These are phyloP conservation scores for Colletotrichum simmondsii DNA, from an alignment of 2,329 filamentous ascomycete genomes.

Conservation along the genomic window DNA sequence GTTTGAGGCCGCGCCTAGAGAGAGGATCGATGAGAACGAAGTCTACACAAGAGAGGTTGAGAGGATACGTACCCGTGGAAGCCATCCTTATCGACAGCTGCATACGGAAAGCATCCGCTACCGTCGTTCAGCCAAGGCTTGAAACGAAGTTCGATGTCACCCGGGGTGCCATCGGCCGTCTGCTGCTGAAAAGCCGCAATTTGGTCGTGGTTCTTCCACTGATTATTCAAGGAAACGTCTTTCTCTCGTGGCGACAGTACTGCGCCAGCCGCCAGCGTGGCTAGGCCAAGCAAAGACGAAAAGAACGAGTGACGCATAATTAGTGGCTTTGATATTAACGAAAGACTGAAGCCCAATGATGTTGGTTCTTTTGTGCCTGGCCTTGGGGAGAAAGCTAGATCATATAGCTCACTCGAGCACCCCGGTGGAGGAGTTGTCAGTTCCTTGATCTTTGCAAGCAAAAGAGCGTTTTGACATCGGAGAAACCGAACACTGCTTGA, in stretches of 20 bases:
- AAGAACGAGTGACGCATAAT: neutral
- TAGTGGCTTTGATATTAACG: neutral
- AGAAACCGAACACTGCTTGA: neutral
- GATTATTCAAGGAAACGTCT: neutral
- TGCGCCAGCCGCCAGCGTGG: neutral
- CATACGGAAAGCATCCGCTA: neutral
- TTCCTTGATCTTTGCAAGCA: neutral
- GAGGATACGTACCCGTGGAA: neutral
- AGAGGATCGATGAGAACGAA: neutral
- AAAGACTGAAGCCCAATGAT: neutral
- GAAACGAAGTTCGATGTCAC: neutral
- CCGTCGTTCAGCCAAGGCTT: neutral
- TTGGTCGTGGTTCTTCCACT: neutral
- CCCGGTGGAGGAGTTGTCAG: neutral
- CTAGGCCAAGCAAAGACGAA: neutral
- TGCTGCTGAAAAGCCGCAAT: neutral
- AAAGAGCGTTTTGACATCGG: neutral
- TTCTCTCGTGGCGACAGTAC: neutral
- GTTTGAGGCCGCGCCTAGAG: neutral
- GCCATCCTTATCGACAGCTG: conserved; percentile 12
- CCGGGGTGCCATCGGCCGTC: neutral
- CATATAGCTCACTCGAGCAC: neutral
- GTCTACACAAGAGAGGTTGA: neutral
- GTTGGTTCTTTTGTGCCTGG: too few species aligned
- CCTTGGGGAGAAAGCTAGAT: neutral